phyloP scores from a whole-genome alignment of 2,329 filamentous ascomycete species.

The Zelopaecilomyces penicillatus region DNA sequence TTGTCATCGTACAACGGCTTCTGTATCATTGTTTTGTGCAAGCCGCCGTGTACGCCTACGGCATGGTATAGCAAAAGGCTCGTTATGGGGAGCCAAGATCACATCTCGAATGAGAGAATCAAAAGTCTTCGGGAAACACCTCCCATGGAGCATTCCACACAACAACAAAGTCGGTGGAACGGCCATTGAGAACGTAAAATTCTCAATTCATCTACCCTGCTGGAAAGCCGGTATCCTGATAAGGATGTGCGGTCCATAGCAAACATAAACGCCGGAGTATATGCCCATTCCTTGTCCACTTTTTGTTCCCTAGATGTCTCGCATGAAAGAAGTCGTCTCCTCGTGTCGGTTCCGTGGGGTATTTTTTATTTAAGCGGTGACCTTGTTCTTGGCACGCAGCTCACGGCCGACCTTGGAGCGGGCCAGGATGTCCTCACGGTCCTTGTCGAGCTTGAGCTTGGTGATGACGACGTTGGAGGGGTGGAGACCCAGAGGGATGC shows the following conservation, averaged over 20 bases:
- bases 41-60: no score
- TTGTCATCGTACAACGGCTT: no score
- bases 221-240: constrained; percentile 22
- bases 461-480: constrained; percentile 96
- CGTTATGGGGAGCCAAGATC: background rate
- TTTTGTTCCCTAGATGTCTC: constrained; percentile 14
- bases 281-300: constrained; percentile 25
- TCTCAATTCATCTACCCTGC: constrained; percentile 36
- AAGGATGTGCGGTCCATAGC: constrained; percentile 20
- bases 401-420: constrained; percentile 76
- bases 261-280: constrained; percentile 30
- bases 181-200: constrained; percentile 57
- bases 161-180: constrained; percentile 49
- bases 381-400: constrained; percentile 63
- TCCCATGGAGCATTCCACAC: constrained; percentile 69
- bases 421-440: constrained; percentile 81
- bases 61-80: no score
- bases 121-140: constrained; percentile 56
- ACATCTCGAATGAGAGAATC: constrained; percentile 9
- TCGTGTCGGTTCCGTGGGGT: constrained; percentile 11
- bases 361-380: constrained; percentile 40
- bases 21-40: no score
- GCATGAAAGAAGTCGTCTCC: constrained; percentile 11
- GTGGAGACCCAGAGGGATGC: constrained; percentile 87
- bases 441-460: constrained; percentile 98